A percentile compares a stretch with the other conserved stretches of the same genome.
Evolutionary conservation across 2,329 filamentous ascomycete species (phyloP).

Genomic region (Neospermospora avenae): DNA sequence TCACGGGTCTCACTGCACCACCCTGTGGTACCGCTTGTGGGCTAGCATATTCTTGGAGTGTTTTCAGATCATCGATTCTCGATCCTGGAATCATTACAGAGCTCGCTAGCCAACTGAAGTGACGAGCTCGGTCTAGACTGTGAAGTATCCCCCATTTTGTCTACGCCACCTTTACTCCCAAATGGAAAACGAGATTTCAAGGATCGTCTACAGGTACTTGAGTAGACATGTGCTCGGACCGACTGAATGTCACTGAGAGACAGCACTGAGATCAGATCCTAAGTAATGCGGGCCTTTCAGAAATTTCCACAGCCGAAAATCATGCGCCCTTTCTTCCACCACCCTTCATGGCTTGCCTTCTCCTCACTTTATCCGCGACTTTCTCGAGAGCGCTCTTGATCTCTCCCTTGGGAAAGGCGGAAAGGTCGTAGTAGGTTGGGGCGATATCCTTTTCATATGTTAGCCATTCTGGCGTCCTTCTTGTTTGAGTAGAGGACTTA

Average conservation of each 20-base stretch:
- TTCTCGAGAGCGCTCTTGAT: slow-evolving; percentile 66
- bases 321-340: slow-evolving; percentile 5
- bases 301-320: neutral
- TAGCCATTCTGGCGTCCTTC: slow-evolving; percentile 28
- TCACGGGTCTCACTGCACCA: no score
- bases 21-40: no score
- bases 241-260: neutral
- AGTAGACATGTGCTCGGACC: neutral
- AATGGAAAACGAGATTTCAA: neutral
- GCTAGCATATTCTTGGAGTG: neutral
- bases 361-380: slow-evolving; percentile 56
- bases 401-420: slow-evolving; percentile 80
- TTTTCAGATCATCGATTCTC: neutral
- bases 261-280: neutral
- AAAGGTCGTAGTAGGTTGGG: slow-evolving; percentile 85
- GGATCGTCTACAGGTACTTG: neutral
- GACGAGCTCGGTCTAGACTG: slow-evolving; percentile 2
- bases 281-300: neutral
- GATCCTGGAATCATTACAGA: neutral
- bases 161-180: neutral
- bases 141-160: neutral
- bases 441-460: slow-evolving; percentile 75
- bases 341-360: slow-evolving; percentile 42
- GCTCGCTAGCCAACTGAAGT: neutral
- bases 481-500: slow-evolving; percentile 37